Percentiles rank a stretch among this genome's conserved stretches.
These are phyloP conservation scores for Filobasidium wieringae DNA, from an alignment of 768 basidiomycete genomes.

Conservation along the genomic window DNA sequence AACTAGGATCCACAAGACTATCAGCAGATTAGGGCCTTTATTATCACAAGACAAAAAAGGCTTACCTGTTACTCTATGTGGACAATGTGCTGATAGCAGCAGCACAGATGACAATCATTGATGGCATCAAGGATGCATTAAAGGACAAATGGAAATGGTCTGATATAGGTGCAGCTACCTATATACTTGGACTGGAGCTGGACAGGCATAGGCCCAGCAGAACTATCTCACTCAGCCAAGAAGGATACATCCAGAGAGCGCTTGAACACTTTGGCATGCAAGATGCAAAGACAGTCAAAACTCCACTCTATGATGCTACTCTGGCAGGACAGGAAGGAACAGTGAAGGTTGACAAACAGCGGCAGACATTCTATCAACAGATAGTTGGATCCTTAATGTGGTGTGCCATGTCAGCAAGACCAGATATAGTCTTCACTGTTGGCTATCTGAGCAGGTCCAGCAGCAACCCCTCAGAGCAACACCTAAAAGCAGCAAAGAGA, in stretches of 20 bases:
- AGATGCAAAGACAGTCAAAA: not conserved
- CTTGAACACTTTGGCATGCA: conserved; percentile 5
- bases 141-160: conserved; percentile 2
- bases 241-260: conserved; percentile 14
- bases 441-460: conserved; percentile 6
- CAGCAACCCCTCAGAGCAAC: conserved; percentile 12
- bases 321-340: not conserved
- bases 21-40: conserved; percentile 18
- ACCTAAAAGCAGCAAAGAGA: conserved; percentile 16
- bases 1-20: conserved; percentile 10
- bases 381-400: conserved; percentile 8
- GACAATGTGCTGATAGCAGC: conserved; percentile 4
- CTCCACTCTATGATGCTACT: conserved; percentile 1
- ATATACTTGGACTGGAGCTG: conserved; percentile 16
- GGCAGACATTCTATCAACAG: conserved; percentile 20
- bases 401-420: conserved; percentile 8
- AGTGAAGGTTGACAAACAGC: not conserved
- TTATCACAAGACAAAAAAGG: not conserved
- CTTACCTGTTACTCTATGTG: conserved; percentile 13
- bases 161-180: conserved; percentile 6
- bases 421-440: conserved; percentile 15
- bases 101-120: not conserved
- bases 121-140: not conserved
- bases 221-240: conserved; percentile 6
- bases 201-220: not conserved